Evolutionary conservation across 2,329 filamentous ascomycete species (phyloP).

Genomic region (Penicillium fuscoglaucum): DNA sequence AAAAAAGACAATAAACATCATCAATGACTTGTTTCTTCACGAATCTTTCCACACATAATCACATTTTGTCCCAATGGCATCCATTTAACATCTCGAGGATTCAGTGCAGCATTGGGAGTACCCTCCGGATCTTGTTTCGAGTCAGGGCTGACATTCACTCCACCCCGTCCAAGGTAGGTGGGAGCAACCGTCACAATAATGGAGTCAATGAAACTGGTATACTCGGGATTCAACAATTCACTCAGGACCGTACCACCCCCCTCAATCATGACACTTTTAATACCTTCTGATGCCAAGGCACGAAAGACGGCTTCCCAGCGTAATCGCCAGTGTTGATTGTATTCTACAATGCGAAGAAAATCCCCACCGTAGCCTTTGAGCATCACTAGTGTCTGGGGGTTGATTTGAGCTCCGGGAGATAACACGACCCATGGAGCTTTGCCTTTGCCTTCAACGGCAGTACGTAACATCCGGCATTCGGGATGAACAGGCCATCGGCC

Average conservation of each 20-base stretch:
- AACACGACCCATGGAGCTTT: constrained; percentile 73
- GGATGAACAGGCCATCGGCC: constrained; percentile 67
- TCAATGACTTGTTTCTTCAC: constrained; percentile 9
- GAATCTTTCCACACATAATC: constrained; percentile 71
- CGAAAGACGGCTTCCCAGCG: constrained; percentile 66
- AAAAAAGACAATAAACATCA: neutral
- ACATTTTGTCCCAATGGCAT: constrained; percentile 78
- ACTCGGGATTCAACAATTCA: constrained; percentile 65
- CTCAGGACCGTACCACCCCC: constrained; percentile 84
- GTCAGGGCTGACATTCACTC: constrained; percentile 74
- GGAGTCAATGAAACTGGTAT: constrained; percentile 66
- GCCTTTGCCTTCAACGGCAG: constrained; percentile 65
- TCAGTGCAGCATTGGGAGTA: constrained; percentile 60
- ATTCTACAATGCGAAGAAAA: constrained; percentile 44
- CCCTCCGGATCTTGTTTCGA: constrained; percentile 54
- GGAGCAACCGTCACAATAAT: constrained; percentile 89
- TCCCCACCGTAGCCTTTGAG: constrained; percentile 50
- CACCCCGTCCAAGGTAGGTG: constrained; percentile 81
- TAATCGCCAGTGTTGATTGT: constrained; percentile 49
- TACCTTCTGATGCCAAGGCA: constrained; percentile 57
- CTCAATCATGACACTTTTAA: constrained; percentile 86
- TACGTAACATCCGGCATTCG: constrained; percentile 64
- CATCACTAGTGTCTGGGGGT: constrained; percentile 48
- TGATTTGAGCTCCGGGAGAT: constrained; percentile 47
- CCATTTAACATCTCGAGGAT: constrained; percentile 69